Evolutionary conservation across 176 grass and related monocot genomes (phyloP).

Genomic region (Oryza brachyantha): DNA sequence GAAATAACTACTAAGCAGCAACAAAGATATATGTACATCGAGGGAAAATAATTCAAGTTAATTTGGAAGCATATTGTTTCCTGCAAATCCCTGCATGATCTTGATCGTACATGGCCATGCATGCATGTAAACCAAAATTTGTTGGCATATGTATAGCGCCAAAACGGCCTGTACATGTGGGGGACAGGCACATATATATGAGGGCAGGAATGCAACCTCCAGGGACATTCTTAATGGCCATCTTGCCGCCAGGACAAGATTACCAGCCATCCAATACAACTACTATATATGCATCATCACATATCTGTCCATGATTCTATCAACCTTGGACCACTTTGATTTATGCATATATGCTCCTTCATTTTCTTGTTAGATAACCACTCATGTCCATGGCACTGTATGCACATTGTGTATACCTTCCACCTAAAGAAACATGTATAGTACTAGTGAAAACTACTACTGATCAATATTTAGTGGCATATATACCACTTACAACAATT

Average conservation of each 20-base stretch:
- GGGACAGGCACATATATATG: neutral
- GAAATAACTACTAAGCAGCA: no score
- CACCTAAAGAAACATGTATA: neutral
- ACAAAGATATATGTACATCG: neutral
- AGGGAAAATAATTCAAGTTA: neutral
- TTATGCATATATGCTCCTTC: neutral
- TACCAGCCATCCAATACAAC: conserved; percentile 10
- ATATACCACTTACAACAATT: neutral
- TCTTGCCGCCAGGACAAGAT: conserved; percentile 26
- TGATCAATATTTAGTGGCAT: neutral
- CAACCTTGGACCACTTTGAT: neutral
- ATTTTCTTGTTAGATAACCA: conserved; percentile 7
- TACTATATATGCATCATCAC: neutral
- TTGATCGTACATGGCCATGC: neutral
- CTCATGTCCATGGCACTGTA: neutral
- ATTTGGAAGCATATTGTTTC: neutral
- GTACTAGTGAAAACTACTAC: neutral
- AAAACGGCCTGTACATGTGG: neutral
- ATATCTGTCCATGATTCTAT: neutral
- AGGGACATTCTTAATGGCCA: conserved; percentile 27
- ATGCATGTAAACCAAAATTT: conserved; percentile 2
- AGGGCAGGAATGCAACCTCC: neutral
- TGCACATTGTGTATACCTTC: neutral
- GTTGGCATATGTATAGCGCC: neutral
- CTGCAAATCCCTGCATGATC: neutral